These are phyloP conservation scores for Panicum hallii DNA, from an alignment of 202 grass and related monocot genomes.

Conservation along the genomic window DNA sequence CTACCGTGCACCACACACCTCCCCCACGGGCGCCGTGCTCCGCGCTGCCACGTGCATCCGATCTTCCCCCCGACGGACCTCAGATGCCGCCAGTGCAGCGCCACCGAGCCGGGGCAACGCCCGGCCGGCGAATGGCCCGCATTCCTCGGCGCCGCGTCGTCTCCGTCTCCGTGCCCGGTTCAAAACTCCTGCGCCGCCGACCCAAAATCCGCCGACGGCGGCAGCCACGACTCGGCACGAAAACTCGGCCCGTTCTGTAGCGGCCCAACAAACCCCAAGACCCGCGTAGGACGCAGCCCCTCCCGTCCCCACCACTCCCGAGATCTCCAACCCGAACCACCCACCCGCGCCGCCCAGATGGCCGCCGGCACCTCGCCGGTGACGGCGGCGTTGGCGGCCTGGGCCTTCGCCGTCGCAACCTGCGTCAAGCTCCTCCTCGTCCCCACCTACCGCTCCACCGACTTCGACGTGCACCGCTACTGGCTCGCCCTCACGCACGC, in stretches of 20 bases:
- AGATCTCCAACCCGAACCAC: constrained; percentile 29
- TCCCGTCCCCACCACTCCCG: not conserved
- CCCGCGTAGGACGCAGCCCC: not conserved
- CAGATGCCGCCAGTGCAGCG: not conserved
- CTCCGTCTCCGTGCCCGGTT: not conserved
- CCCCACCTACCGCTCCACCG: constrained; percentile 87
- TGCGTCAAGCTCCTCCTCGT: constrained; percentile 82
- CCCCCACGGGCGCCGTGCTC: no score
- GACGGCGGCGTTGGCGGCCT: constrained; percentile 37
- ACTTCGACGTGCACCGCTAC: constrained; percentile 95
- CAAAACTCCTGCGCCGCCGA: not conserved
- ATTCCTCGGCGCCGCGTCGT: not conserved
- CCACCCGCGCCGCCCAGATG: constrained; percentile 36
- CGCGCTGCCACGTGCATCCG: no score
- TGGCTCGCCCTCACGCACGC: constrained; percentile 85
- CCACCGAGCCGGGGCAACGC: not conserved
- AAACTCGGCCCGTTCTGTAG: not conserved
- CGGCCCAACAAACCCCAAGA: not conserved
- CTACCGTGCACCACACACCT: not conserved
- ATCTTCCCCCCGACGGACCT: no score
- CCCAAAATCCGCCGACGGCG: not conserved
- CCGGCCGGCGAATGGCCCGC: not conserved
- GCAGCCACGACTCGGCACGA: not conserved
- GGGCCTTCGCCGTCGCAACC: constrained; percentile 71
- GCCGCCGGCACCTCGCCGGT: constrained; percentile 31